Evolutionary conservation across 768 basidiomycete genomes (phyloP).

Genomic region (Ramaria rubella): DNA sequence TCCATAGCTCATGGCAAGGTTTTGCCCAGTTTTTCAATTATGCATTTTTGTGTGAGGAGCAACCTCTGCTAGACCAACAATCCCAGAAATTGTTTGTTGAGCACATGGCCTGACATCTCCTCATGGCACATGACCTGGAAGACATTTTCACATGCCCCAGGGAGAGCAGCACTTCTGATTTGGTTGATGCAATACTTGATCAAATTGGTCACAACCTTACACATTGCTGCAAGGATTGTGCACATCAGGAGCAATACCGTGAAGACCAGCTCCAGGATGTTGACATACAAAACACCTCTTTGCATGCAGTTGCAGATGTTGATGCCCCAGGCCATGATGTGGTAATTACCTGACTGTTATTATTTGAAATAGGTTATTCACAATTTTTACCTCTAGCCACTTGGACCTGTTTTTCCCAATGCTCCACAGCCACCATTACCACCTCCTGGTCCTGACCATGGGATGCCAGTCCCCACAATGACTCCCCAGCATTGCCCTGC

Average conservation of each 20-base stretch:
- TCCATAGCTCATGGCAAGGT: constrained; percentile 27
- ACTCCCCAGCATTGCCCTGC: not conserved
- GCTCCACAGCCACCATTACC: not conserved
- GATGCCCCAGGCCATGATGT: not conserved
- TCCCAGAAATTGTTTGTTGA: constrained; percentile 24
- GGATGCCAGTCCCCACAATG: too few species aligned
- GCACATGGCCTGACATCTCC: constrained; percentile 21
- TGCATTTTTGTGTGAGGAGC: not conserved
- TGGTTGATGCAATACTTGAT: constrained; percentile 12
- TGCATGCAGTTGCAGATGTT: not conserved
- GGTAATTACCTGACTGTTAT: not conserved
- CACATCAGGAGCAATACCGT: constrained; percentile 20
- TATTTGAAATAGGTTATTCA: too few species aligned
- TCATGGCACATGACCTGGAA: constrained; percentile 14
- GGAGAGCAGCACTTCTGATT: constrained; percentile 13
- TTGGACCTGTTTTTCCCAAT: not conserved
- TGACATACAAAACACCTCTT: constrained; percentile 4
- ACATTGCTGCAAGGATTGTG: constrained; percentile 20
- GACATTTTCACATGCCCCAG: constrained; percentile 12
- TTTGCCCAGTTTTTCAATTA: constrained; percentile 24
- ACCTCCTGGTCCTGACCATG: not conserved
- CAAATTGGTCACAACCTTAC: constrained; percentile 15
- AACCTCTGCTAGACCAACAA: constrained; percentile 17
- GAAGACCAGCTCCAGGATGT: constrained; percentile 14
- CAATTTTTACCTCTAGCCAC: too few species aligned